Evolutionary conservation across 1,284 basidiomycete genomes (phyloP), one percentile per base, ranked within the genome.

Genomic region (Ustilago loliicola): DNA sequence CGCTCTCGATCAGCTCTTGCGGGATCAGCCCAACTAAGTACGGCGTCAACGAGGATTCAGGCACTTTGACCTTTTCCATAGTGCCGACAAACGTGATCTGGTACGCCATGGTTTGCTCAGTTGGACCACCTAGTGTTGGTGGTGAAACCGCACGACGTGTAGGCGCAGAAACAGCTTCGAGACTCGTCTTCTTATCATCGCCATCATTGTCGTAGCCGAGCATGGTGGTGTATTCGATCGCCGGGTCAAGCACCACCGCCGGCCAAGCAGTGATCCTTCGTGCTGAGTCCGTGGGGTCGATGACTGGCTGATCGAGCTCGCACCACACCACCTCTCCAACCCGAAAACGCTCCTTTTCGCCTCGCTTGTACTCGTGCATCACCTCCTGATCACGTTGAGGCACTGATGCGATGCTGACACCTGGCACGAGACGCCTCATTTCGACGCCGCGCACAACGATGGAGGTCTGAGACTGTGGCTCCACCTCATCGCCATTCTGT

Each of bases 291-390:
- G 36, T 45, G 0, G 77, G 72, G 30, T 75, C 72, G 17, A 71
- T 66, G 2, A 82, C 36, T 5, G 80, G 76, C 25, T 65, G 25
- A 27, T 66, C 55, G 21, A 82, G 67, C n/a, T 40, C 32, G 59
- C 64, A 69, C 72, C 72, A 80, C 0, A 66, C 78, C 34, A 80
- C 51, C 58, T 82, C 80, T 19, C 79, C 79, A 1, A 74, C 52
- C 2, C 80, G 60, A 65, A 68, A 80, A 17, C 80, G 69, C 50
- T 82, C 80, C 51, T 66, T 68, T 27, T 80, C 60, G 19, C 78
- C 76, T 10, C 56, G 61, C 30, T 67, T 61, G 34, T 63, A 38
- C 25, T 70, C 52, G 32, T 71, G 61, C 72, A 76, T 69, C 21
- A 62, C 48, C 60, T 80, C 79, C 19, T 58, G 55, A 30, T 76